These are phyloP conservation scores for Alternaria arbusti DNA, from an alignment of 2,329 filamentous ascomycete species.

Conservation along the genomic window DNA sequence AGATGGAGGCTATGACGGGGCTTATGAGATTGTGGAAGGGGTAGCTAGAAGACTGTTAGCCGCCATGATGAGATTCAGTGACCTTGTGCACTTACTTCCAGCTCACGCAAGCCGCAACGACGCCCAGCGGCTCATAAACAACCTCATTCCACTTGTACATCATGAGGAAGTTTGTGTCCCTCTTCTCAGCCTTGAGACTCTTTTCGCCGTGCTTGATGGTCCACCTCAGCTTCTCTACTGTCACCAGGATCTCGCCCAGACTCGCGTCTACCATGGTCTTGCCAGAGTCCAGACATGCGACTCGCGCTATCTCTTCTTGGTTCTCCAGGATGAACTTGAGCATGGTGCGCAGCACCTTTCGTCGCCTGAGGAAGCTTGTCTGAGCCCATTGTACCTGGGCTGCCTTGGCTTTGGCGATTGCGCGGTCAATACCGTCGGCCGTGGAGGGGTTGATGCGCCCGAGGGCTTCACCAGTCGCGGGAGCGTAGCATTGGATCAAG, in stretches of 20 bases:
- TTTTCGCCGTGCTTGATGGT: constrained; percentile 88
- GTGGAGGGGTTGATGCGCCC: constrained; percentile 80
- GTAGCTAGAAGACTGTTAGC: constrained; percentile 43
- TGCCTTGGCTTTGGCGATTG: constrained; percentile 72
- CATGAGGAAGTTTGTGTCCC: constrained; percentile 92
- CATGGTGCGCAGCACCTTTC: constrained; percentile 80
- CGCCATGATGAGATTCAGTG: background rate
- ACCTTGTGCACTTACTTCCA: constrained; percentile 77
- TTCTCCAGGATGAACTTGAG: constrained; percentile 85
- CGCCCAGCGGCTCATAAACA: constrained; percentile 87
- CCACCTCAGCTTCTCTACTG: constrained; percentile 93
- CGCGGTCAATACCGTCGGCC: constrained; percentile 76
- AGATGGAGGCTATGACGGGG: constrained; percentile 87
- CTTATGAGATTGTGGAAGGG: constrained; percentile 91
- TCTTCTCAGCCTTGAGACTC: constrained; percentile 71
- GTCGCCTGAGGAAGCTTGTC: constrained; percentile 78
- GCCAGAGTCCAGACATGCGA: constrained; percentile 89
- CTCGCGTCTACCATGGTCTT: constrained; percentile 96
- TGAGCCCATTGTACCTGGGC: constrained; percentile 80
- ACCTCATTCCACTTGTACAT: constrained; percentile 93
- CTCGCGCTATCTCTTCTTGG: constrained; percentile 82
- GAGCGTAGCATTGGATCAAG: constrained; percentile 83
- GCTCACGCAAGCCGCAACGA: constrained; percentile 89
- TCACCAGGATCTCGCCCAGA: constrained; percentile 93
- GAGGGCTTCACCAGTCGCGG: constrained; percentile 85